Evolutionary conservation across 2,329 filamentous ascomycete genomes (phyloP).

Genomic region (Leptoxyphium fumago): DNA sequence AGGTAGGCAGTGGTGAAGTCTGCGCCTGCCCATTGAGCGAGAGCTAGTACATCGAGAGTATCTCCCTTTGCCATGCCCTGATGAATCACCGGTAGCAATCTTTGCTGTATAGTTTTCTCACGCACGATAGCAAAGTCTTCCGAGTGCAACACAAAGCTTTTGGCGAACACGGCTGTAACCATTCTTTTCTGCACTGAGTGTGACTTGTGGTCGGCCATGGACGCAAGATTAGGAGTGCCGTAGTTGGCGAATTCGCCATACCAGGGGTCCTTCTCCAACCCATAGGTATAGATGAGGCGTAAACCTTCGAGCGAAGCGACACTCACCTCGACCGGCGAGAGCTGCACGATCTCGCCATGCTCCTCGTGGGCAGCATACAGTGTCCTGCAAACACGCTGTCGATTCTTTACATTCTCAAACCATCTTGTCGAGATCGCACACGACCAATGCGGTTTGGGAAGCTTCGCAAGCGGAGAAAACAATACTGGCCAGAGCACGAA

Average conservation of each 20-base stretch:
- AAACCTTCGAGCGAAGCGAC: constrained; percentile 29
- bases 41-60: constrained; percentile 16
- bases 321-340: neutral
- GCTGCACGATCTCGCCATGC: constrained; percentile 36
- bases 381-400: constrained; percentile 42
- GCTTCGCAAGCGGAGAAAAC: constrained; percentile 46
- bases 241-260: constrained; percentile 60
- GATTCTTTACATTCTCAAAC: constrained; percentile 50
- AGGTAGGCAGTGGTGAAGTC: constrained; percentile 46
- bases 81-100: constrained; percentile 44
- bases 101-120: constrained; percentile 11
- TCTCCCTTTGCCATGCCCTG: constrained; percentile 35
- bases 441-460: constrained; percentile 55
- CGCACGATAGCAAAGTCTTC: constrained; percentile 43
- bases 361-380: constrained; percentile 43
- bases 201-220: constrained; percentile 43
- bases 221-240: constrained; percentile 59
- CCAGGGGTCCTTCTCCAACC: constrained; percentile 62
- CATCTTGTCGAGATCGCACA: constrained; percentile 45
- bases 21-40: constrained; percentile 56
- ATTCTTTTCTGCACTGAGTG: constrained; percentile 64
- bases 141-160: constrained; percentile 43
- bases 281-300: constrained; percentile 53
- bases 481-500: constrained; percentile 17
- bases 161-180: constrained; percentile 70